A percentile compares a stretch with the other conserved stretches of the same genome.
phyloP scores from a whole-genome alignment of 106 monocot genomes.

The Cymbidium sinense region DNA sequence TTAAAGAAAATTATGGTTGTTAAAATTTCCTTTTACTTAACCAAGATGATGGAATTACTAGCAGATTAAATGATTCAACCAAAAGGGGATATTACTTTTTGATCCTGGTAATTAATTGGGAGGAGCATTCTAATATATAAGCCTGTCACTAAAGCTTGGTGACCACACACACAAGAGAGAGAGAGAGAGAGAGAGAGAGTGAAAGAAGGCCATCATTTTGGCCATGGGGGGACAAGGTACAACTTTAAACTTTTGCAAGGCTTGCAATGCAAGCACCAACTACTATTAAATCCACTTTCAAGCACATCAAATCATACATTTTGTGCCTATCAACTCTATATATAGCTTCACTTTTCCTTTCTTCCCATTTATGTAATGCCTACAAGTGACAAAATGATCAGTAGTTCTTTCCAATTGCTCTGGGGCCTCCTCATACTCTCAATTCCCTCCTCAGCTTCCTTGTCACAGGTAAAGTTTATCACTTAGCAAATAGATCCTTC shows the following conservation, averaged over 20 bases:
- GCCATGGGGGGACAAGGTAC: background rate
- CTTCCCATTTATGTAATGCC: background rate
- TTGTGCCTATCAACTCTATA: background rate
- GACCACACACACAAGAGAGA: too few species aligned
- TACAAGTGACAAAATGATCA: background rate
- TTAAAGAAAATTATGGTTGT: too few species aligned
- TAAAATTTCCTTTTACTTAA: too few species aligned
- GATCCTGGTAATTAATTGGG: too few species aligned
- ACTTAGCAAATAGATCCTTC: background rate
- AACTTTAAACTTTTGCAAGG: background rate
- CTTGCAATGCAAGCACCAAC: slow-evolving; percentile 4
- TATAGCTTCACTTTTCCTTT: background rate
- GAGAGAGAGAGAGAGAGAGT: too few species aligned
- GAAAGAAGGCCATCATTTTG: background rate
- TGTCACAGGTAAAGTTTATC: slow-evolving; percentile 1
- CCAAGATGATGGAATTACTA: too few species aligned
- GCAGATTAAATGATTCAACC: too few species aligned
- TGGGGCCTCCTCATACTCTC: background rate
- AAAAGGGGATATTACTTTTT: too few species aligned
- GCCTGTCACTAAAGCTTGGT: too few species aligned
- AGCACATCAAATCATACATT: background rate
- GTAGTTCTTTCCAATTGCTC: background rate
- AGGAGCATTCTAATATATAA: too few species aligned
- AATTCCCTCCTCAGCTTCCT: background rate
- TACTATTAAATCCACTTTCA: slow-evolving; percentile 1